These are phyloP conservation scores for Herpetomonas tarakana DNA, from an alignment of 208 protist species.

Conservation along the genomic window DNA sequence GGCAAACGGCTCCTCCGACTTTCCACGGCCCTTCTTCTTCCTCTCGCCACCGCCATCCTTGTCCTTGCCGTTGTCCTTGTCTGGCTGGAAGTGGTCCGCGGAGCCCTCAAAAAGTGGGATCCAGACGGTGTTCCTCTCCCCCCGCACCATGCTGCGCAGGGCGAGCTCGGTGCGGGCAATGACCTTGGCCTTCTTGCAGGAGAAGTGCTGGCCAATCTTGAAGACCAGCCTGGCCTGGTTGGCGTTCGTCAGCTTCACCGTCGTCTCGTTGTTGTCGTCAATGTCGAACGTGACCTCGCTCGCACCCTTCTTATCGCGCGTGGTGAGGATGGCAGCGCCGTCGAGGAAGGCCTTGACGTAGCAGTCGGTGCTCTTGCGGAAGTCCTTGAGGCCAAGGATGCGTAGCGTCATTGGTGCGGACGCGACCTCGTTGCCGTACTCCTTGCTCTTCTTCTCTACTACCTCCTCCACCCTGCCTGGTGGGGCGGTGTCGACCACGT, in stretches of 20 bases:
- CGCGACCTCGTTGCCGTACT: slow-evolving; percentile 14
- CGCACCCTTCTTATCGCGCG: slow-evolving; percentile 27
- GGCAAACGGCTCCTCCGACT: not conserved
- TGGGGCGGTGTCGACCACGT: slow-evolving; percentile 47
- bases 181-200: slow-evolving; percentile 26
- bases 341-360: slow-evolving; percentile 79
- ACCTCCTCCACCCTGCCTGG: slow-evolving; percentile 28
- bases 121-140: slow-evolving; percentile 67
- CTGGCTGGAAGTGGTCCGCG: not conserved
- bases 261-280: slow-evolving; percentile 64
- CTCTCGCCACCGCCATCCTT: not conserved
- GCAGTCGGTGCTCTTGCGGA: slow-evolving; percentile 27
- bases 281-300: slow-evolving; percentile 40
- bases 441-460: slow-evolving; percentile 27
- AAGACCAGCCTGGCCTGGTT: slow-evolving; percentile 39
- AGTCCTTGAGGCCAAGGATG: slow-evolving; percentile 55
- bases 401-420: slow-evolving; percentile 69
- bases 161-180: slow-evolving; percentile 49
- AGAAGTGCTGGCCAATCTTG: slow-evolving; percentile 47
- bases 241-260: slow-evolving; percentile 42
- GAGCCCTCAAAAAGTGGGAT: slow-evolving; percentile 41
- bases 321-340: slow-evolving; percentile 46
- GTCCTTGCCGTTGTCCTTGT: not conserved
- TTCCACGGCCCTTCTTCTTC: no score
- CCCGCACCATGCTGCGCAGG: slow-evolving; percentile 47